Evolutionary conservation across 2,329 filamentous ascomycete species (phyloP).

Genomic region (Neofusicoccum laricinum): DNA sequence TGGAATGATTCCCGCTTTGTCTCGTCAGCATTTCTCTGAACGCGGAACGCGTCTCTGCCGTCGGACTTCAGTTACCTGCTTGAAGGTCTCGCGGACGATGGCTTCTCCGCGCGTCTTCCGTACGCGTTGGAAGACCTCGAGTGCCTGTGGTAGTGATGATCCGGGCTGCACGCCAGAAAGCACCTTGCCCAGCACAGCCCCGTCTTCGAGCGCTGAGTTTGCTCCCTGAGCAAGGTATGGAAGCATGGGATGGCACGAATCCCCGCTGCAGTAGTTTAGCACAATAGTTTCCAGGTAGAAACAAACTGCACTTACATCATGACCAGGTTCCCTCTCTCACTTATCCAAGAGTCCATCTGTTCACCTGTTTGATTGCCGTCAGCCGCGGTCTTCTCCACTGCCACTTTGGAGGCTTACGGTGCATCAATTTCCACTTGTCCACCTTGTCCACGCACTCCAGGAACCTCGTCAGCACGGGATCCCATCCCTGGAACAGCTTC

Average conservation of each 20-base stretch:
- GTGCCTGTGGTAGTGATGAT: conserved; percentile 17
- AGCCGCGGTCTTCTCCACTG: neutral
- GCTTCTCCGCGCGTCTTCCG: conserved; percentile 50
- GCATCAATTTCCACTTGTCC: conserved; percentile 69
- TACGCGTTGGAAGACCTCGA: conserved; percentile 46
- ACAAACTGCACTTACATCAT: conserved; percentile 45
- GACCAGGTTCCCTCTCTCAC: conserved; percentile 26
- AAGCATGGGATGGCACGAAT: conserved; percentile 35
- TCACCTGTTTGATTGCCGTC: neutral
- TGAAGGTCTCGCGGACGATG: conserved; percentile 63
- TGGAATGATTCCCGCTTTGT: conserved; percentile 37
- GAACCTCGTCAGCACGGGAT: conserved; percentile 53
- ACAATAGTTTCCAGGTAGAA: conserved; percentile 53
- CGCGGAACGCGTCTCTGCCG: neutral
- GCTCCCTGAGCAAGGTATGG: conserved; percentile 47
- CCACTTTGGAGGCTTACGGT: conserved; percentile 24
- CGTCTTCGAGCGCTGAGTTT: conserved; percentile 66
- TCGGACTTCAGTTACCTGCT: conserved; percentile 25
- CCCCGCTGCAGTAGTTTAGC: conserved; percentile 23
- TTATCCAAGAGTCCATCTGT: conserved; percentile 15
- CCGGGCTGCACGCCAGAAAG: conserved; percentile 31
- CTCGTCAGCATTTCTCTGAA: conserved; percentile 17
- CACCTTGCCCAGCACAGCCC: conserved; percentile 60
- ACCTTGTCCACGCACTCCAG: conserved; percentile 55
- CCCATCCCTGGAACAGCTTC: conserved; percentile 60